Evolutionary conservation across 768 basidiomycete species (phyloP).

Genomic region (Coprinellus aureogranulatus): DNA sequence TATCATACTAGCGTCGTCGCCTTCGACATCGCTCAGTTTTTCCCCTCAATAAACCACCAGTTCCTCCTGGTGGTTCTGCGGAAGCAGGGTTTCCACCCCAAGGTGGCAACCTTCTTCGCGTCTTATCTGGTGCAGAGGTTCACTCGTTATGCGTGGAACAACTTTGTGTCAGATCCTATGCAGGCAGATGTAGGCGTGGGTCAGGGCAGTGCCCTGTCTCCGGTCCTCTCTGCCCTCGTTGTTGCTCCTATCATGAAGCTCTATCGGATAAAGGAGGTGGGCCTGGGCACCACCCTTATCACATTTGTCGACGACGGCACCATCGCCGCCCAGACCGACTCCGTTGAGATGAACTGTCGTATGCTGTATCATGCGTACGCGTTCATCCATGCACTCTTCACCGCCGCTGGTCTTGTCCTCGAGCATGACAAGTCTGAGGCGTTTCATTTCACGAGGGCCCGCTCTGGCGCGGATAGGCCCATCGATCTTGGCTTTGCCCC

Average conservation of each 20-base stretch:
- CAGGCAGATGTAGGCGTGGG: neutral
- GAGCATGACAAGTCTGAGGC: neutral
- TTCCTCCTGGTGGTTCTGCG: neutral
- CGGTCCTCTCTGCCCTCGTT: neutral
- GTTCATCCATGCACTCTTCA: neutral
- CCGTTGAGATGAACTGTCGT: neutral
- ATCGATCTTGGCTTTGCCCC: neutral
- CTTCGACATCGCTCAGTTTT: neutral
- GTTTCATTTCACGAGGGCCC: neutral
- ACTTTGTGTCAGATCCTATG: neutral
- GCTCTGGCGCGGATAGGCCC: neutral
- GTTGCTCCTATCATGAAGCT: no score
- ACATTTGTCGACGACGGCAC: neutral
- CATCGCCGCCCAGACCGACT: neutral
- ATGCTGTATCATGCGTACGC: neutral
- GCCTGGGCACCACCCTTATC: neutral
- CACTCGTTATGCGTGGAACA: neutral
- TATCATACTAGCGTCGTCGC: constrained; percentile 8
- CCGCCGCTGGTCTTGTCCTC: neutral
- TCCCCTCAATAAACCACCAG: neutral
- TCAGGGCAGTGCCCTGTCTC: neutral
- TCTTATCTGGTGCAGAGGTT: neutral
- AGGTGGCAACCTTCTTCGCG: neutral
- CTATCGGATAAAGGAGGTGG: neutral
- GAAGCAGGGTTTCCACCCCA: neutral